Conservation (phyloP, 2,329 filamentous ascomycete genomes). For the Talaromyces islandicus region DNA sequence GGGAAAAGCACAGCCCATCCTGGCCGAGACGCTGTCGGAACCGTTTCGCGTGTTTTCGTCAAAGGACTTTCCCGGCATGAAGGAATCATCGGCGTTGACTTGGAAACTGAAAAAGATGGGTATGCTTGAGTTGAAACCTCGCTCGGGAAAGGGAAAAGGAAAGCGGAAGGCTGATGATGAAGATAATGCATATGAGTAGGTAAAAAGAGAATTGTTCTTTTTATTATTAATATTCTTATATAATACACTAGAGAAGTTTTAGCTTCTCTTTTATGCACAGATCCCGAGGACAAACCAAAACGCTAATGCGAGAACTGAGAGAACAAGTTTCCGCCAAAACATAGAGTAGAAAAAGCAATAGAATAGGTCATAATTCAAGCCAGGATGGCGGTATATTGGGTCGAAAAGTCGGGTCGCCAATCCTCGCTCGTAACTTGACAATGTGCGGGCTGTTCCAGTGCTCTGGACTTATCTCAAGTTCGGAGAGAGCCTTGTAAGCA, state of each 20-base stretch:
- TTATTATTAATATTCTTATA: not conserved
- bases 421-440: constrained; percentile 2
- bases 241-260: not conserved
- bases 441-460: constrained; percentile 4
- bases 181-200: not conserved
- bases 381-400: constrained; percentile 3
- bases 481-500: constrained; percentile 4
- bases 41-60: constrained; percentile 37
- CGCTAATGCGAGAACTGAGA: not conserved
- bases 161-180: constrained; percentile 14
- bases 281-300: not conserved
- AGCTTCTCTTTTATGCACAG: not conserved
- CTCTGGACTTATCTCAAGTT: constrained; percentile 8
- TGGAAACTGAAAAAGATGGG: constrained; percentile 36
- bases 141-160: constrained; percentile 31
- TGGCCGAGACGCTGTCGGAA: constrained; percentile 35
- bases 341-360: not conserved
- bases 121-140: constrained; percentile 36
- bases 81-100: constrained; percentile 32
- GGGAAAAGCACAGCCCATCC: constrained; percentile 30
- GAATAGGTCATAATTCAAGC: constrained; percentile 5
- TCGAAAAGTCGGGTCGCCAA: not conserved
- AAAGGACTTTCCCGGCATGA: constrained; percentile 41
- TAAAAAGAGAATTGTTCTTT: not conserved
- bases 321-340: not conserved